Evolutionary conservation across 345 rosid genomes (phyloP).

Genomic region (Pugionium dolabratum): DNA sequence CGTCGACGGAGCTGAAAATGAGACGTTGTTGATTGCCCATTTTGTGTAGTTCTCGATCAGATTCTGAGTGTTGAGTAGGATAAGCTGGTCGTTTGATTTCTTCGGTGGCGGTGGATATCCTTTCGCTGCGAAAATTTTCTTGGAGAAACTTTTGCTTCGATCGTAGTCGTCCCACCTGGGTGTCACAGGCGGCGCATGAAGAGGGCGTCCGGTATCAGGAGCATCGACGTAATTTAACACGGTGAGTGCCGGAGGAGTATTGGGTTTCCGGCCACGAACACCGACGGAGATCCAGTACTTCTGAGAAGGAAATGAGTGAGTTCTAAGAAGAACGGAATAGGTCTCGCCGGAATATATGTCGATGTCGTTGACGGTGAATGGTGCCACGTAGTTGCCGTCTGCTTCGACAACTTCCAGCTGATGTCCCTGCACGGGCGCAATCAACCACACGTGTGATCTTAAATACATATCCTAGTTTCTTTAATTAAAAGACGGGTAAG

Average conservation of each 20-base stretch:
- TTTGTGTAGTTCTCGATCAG: constrained; percentile 40
- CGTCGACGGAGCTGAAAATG: constrained; percentile 58
- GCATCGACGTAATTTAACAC: constrained; percentile 49
- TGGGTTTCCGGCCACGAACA: constrained; percentile 64
- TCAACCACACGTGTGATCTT: constrained; percentile 25
- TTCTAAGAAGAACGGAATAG: constrained; percentile 64
- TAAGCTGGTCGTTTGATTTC: constrained; percentile 42
- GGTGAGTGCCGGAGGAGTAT: constrained; percentile 60
- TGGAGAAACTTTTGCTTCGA: constrained; percentile 52
- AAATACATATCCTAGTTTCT: not conserved
- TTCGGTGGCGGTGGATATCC: constrained; percentile 52
- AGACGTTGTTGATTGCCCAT: constrained; percentile 78
- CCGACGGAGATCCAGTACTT: constrained; percentile 65
- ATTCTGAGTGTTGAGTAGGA: constrained; percentile 77
- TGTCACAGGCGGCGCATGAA: constrained; percentile 51
- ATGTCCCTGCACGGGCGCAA: constrained; percentile 51
- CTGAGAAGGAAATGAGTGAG: constrained; percentile 44
- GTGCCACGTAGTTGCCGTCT: constrained; percentile 75
- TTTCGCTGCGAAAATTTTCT: constrained; percentile 41
- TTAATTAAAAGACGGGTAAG: not conserved
- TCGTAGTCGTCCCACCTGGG: constrained; percentile 64
- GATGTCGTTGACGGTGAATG: constrained; percentile 53
- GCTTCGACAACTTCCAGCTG: constrained; percentile 78
- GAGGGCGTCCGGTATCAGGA: constrained; percentile 43
- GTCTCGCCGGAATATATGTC: constrained; percentile 84